These are phyloP conservation scores for Nemania bipapillata DNA, from an alignment of 2,329 filamentous ascomycete species.

Conservation along the genomic window DNA sequence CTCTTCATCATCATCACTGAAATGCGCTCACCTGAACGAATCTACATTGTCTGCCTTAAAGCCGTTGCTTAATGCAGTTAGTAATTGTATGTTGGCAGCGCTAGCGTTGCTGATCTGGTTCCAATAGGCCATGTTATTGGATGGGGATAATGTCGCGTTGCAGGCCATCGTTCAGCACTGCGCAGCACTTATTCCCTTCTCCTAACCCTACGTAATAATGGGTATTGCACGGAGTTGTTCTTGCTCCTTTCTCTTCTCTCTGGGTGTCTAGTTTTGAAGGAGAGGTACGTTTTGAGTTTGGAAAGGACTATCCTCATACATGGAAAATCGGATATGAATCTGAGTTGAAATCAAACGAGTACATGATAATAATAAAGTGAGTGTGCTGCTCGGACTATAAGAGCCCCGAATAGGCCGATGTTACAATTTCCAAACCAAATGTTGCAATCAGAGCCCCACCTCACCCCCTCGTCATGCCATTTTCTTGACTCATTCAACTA, in stretches of 20 bases:
- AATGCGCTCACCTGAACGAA: background rate
- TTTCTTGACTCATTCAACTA: too few species aligned
- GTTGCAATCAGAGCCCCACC: constrained; percentile 32
- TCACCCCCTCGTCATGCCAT: constrained; percentile 1
- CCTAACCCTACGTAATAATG: too few species aligned
- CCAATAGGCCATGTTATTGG: too few species aligned
- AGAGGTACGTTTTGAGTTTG: too few species aligned
- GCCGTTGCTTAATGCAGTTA: background rate
- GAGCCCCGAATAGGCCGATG: constrained; percentile 17
- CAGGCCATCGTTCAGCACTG: background rate
- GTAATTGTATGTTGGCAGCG: background rate
- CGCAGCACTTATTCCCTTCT: background rate
- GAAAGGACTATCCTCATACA: too few species aligned
- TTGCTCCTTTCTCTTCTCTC: too few species aligned
- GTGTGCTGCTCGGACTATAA: background rate
- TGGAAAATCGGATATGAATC: too few species aligned
- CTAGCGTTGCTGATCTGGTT: constrained; percentile 8
- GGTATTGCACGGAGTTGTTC: background rate
- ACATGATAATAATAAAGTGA: too few species aligned
- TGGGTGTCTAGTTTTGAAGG: too few species aligned
- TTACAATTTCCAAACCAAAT: constrained; percentile 27
- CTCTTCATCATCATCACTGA: background rate
- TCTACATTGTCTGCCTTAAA: background rate
- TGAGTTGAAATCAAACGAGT: too few species aligned
- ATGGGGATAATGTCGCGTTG: background rate